Conservation (phyloP, 768 basidiomycete genomes). For the Polyporus arcularius region DNA sequence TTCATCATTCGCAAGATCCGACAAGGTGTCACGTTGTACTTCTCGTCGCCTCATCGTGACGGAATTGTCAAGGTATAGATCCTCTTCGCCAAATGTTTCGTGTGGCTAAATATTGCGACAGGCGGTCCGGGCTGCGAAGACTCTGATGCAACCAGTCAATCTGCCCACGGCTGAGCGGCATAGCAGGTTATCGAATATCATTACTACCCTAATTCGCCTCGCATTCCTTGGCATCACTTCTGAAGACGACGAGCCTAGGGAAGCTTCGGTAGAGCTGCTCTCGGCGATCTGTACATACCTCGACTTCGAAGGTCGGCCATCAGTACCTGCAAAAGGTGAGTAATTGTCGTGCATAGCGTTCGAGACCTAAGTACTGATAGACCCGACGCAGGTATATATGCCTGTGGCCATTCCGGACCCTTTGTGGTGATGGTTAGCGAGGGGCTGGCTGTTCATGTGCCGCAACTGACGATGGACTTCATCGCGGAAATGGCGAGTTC, state of each 20-base stretch:
- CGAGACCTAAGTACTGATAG: not conserved
- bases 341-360: not conserved
- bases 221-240: constrained; percentile 78
- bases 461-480: constrained; percentile 86
- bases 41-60: constrained; percentile 71
- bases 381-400: constrained; percentile 55
- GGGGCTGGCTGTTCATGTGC: constrained; percentile 68
- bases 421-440: constrained; percentile 72
- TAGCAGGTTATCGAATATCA: constrained; percentile 80
- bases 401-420: constrained; percentile 64
- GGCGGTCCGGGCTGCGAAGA: constrained; percentile 78
- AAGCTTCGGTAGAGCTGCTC: constrained; percentile 78
- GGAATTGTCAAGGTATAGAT: constrained; percentile 67
- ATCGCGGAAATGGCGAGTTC: constrained; percentile 79
- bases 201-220: constrained; percentile 84
- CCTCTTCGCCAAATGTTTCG: not conserved
- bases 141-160: constrained; percentile 58
- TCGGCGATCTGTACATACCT: constrained; percentile 75
- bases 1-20: constrained; percentile 78
- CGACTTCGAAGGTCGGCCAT: constrained; percentile 72
- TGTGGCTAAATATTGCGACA: constrained; percentile 29
- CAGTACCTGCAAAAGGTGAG: constrained; percentile 71
- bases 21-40: constrained; percentile 74
- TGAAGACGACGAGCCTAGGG: constrained; percentile 74
- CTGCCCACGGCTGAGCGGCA: constrained; percentile 60